Percentiles rank a stretch among this genome's conserved stretches.
Evolutionary conservation across 2,329 filamentous ascomycete species (phyloP).

Genomic region (Magnaporthiopsis rhizophila): DNA sequence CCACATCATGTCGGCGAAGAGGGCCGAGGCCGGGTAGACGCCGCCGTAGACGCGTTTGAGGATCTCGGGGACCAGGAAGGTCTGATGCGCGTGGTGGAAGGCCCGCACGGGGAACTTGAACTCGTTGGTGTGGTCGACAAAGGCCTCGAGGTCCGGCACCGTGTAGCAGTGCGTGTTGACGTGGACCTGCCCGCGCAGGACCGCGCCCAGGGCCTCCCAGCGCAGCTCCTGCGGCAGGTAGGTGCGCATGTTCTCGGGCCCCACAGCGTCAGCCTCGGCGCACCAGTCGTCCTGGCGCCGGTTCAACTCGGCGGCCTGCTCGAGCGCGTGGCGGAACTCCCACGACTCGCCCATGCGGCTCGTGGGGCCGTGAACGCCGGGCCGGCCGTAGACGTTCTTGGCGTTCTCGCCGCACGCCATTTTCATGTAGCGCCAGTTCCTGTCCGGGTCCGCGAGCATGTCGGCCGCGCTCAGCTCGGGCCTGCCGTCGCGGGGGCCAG

Average conservation of each 20-base stretch:
- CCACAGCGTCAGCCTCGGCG: constrained; percentile 40
- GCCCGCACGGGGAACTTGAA: constrained; percentile 59
- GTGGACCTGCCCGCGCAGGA: constrained; percentile 58
- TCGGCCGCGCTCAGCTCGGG: constrained; percentile 55
- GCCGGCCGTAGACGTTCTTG: constrained; percentile 51
- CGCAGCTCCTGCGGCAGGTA: constrained; percentile 56
- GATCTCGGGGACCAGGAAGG: constrained; percentile 58
- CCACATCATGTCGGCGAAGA: constrained; percentile 62
- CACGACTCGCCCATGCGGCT: constrained; percentile 62
- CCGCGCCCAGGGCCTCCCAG: constrained; percentile 56
- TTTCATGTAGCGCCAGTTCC: constrained; percentile 64
- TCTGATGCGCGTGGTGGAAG: constrained; percentile 64
- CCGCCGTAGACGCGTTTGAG: constrained; percentile 47
- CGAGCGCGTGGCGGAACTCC: constrained; percentile 60
- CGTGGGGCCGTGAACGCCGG: constrained; percentile 44
- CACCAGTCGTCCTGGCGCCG: constrained; percentile 63
- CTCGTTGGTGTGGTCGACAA: constrained; percentile 63
- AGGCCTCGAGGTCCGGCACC: constrained; percentile 59
- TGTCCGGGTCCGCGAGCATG: constrained; percentile 58
- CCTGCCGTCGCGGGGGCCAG: constrained; percentile 51
- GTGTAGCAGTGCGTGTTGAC: constrained; percentile 69
- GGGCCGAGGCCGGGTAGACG: constrained; percentile 16
- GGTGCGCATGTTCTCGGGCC: constrained; percentile 39
- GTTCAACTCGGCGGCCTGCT: constrained; percentile 49
- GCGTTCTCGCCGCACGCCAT: constrained; percentile 70